Evolutionary conservation across 2,329 filamentous ascomycete genomes (phyloP), one percentile per base, ranked within the genome.

Genomic region (Alternaria metachromatica): DNA sequence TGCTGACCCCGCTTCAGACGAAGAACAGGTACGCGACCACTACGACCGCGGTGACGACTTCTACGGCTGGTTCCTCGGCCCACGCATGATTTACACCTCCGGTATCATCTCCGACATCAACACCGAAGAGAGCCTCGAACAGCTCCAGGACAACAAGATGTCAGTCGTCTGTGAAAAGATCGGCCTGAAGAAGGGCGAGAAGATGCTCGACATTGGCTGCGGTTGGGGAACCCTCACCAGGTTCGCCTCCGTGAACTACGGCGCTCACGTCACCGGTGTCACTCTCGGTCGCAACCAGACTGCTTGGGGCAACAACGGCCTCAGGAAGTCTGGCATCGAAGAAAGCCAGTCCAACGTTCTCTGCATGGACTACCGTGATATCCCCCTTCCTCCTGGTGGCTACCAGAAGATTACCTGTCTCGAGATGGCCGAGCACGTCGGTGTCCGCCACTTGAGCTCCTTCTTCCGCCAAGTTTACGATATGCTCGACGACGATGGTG

Each of bases 351-450:
- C 92, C 84, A 91, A 89, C 72, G 94, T 98, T 78, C 85, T 97
- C 68, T 98, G 96, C 87, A 92, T 94, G 88, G 96, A 98, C 82
- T 99, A 98, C 86, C 93, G 96, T 77, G 96, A 98, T 78, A 94
- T 96, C 70, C 92, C 93, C 26, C 87, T 92, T 20, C 90, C 92
- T 20, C 83, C 91, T 73, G 91, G 90, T 68, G 86, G 87, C 63
- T 98, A 95, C 86, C 89, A 96, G 83, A 97, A 97, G 85, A 97
- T 98, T 78, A 97, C 94, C 73, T 97, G 93, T 82, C 89, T 98
- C 59, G 96, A 99, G 83, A 98, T 98, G 96, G 94, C 93, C 58
- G 96, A 98, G 86, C 96, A 99, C 84, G 96, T 98, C 73, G 96
- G 96, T 84, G 92, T 98, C 65, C 92, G 94, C 70, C 92, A 97